Base-by-base conservation (phyloP, 2,329 filamentous ascomycete species). In the Colletotrichum spaethianum region DNA sequence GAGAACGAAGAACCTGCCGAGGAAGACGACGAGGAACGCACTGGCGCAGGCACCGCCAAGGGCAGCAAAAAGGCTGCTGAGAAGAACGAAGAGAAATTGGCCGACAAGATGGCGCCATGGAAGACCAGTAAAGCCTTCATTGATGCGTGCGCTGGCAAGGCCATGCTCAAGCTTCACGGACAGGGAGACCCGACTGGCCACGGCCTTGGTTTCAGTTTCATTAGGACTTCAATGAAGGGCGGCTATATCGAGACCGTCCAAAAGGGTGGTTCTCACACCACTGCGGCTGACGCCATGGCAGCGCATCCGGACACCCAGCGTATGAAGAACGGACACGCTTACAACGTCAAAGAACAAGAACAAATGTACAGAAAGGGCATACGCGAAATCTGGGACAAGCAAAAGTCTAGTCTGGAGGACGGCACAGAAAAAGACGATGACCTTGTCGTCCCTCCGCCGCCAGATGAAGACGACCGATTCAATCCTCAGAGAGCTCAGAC, bases 181-280 rank as follows among this genome's bases (percentile, higher is more conserved):
- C 94, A 97, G 75, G 96, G 96, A 67, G 96, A 99, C 79, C 96
- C 96, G 4, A 98, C 96, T 0, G 95, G 95, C 31, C 93, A 95
- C 77, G 96, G 96, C 2, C 91, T 98, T 72, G 96, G 94, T 2
- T 98, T 98, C 85, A 98, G 94, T 80, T 98, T 99, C 81, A 95
- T 99, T 81, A 95, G 96, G 79, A 98, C 95, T 0, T 97, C 94
- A 1, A 99, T 99, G 96, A 99, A 99, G 83, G 96, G 96, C 73
- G 96, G 96, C 0, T 99, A 91, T 73, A 89, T 98, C 82, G 94
- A 95, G 79, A 93, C 95, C 26, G 90, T 97, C 33, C 89, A 90
- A 68, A 76, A 77, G 66, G 75, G 83, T 71, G 90, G 90, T 2
- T 90, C 90, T 3, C 82, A 90, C 48, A 89, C 90, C 9, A 92